phyloP scores from a whole-genome alignment of 2,329 filamentous ascomycete genomes.

The Alternaria atra region DNA sequence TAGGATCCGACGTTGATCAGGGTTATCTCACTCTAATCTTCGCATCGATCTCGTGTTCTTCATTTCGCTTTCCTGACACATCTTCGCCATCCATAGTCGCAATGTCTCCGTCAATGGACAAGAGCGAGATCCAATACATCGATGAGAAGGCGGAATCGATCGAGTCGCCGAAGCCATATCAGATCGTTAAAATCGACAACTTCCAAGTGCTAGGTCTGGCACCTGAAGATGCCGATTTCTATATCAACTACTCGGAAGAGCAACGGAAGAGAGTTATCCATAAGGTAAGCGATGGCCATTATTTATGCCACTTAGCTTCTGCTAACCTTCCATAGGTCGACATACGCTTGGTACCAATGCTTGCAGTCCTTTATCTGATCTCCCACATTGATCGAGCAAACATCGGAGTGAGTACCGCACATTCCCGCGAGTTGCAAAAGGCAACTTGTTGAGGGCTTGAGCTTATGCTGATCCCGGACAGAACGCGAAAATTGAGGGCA shows the following conservation, averaged over 20 bases:
- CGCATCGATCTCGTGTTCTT: neutral
- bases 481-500: slow-evolving; percentile 69
- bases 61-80: neutral
- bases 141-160: slow-evolving; percentile 34
- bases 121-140: slow-evolving; percentile 32
- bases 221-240: slow-evolving; percentile 34
- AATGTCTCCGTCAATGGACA: slow-evolving; percentile 30
- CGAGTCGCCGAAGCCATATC: slow-evolving; percentile 25
- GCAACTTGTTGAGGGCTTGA: neutral
- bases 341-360: slow-evolving; percentile 46
- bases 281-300: slow-evolving; percentile 18
- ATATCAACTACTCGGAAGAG: slow-evolving; percentile 49
- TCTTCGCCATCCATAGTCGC: neutral
- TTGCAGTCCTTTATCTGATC: slow-evolving; percentile 55
- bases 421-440: neutral
- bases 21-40: neutral
- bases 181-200: slow-evolving; percentile 38
- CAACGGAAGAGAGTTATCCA: slow-evolving; percentile 56
- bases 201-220: slow-evolving; percentile 37
- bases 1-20: neutral
- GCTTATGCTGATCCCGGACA: slow-evolving; percentile 1
- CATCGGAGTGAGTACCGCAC: slow-evolving; percentile 57
- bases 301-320: neutral
- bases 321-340: slow-evolving; percentile 23
- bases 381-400: slow-evolving; percentile 68